Base-by-base conservation (phyloP, 2,329 filamentous ascomycete species). In the Sclerotinia spermophila region DNA sequence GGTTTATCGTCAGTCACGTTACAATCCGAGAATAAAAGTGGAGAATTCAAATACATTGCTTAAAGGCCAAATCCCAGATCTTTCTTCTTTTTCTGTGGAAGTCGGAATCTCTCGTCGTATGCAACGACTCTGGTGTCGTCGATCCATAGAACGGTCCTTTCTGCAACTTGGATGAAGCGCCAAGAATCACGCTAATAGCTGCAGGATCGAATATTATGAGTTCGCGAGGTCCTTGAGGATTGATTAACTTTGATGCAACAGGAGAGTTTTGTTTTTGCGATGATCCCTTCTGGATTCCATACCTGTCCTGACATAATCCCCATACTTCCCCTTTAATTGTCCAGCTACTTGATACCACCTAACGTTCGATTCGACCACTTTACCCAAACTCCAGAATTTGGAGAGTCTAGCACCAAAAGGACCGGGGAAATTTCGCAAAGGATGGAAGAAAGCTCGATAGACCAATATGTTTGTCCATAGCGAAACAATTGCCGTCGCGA, bases 401-500 rank as follows among this genome's bases (percentile, higher is more conserved):
- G 72, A 71, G 2, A 78, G 56, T 30, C 72, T 73, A 10, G 74
- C 73, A n/a, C 67, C 51, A 5, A 73, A 70, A 1, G 78, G 77
- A 10, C 77, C 77, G 6, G 77, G 75, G 27, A 79, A 79, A 21
- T 64, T 67, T 21, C 67, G 76, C 68, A 81, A 75, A 45, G 60
- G 78, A 76, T 65, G 77, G 78, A 77, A 82, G 81, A 88, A 83
- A 0, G 85, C 83, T 8, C 88, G 76, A 74, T 89, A 86, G 66
- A 84, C 82, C 42, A 87, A 79, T 78, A 88, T 84, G 21, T 85
- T 82, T 68, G 56, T 62, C 59, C 59, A 62, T 5, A 62, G 24
- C 27, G 59, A 62, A 15, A 44, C 27, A 5, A 62, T 24, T 8
- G 27, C 40, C 40, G 27, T 62, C 59, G 40, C 7, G 7, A 62